phyloP scores from a whole-genome alignment of 441 rosid species.

The Euphorbia corollata region DNA sequence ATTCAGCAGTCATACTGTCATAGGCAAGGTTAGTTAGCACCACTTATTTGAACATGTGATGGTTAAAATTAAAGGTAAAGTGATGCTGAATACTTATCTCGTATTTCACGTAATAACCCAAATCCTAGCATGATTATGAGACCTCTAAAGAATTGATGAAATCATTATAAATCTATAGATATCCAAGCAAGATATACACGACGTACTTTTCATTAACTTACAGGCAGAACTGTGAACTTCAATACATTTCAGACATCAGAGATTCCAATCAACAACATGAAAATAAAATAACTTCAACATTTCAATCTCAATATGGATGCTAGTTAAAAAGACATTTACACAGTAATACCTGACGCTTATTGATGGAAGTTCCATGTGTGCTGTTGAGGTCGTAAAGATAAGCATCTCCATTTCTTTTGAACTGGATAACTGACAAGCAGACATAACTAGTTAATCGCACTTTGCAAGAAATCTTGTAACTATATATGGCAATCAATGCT shows the following conservation, averaged over 20 bases:
- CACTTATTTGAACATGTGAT: neutral
- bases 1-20: neutral
- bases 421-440: slow-evolving; percentile 61
- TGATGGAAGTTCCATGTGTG: slow-evolving; percentile 72
- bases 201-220: too few relatives aligned
- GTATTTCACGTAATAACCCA: too few relatives aligned
- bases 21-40: neutral
- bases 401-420: slow-evolving; percentile 69
- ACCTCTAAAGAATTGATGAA: too few relatives aligned
- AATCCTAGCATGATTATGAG: too few relatives aligned
- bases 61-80: neutral
- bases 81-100: neutral
- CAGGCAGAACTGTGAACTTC: too few relatives aligned
- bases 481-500: neutral
- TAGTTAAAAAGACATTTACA: neutral
- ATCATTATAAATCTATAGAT: too few relatives aligned
- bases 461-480: neutral
- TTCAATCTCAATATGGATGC: slow-evolving; percentile 1
- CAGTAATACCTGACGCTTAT: slow-evolving; percentile 62
- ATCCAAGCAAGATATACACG: too few relatives aligned
- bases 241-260: too few relatives aligned
- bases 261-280: too few relatives aligned
- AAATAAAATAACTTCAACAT: neutral
- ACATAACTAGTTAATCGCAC: slow-evolving; percentile 12
- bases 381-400: slow-evolving; percentile 80